A percentile compares a stretch with the other conserved stretches of the same genome.
Conservation (phyloP, 1,139 yeast genomes). For the Magnusiomyces tetraspermus region DNA sequence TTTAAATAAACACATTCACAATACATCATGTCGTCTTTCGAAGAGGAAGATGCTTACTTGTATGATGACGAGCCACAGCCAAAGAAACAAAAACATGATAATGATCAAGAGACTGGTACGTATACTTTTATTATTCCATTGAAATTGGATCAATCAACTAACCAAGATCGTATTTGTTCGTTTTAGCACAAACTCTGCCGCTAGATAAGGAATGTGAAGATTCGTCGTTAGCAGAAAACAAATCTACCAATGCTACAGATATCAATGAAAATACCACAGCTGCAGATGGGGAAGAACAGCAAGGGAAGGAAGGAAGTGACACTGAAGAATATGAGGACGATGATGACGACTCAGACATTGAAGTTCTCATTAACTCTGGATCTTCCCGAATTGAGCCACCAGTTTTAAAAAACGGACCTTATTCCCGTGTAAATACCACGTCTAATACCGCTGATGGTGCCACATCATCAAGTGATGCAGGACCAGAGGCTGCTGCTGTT, state of each 20-base stretch:
- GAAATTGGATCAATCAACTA: background rate
- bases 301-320: conserved; percentile 11
- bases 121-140: background rate
- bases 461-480: background rate
- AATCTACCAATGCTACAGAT: conserved; percentile 13
- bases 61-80: conserved; percentile 4
- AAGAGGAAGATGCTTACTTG: conserved; percentile 7
- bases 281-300: conserved; percentile 14
- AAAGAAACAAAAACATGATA: background rate
- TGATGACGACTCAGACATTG: conserved; percentile 34
- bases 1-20: background rate
- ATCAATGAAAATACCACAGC: conserved; percentile 3
- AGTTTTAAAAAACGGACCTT: conserved; percentile 27
- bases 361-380: conserved; percentile 49
- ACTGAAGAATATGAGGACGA: conserved; percentile 17
- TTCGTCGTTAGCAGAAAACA: conserved; percentile 12
- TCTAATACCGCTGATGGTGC: conserved; percentile 13
- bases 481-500: conserved; percentile 17
- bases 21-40: conserved; percentile 1
- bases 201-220: background rate
- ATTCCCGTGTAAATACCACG: conserved; percentile 16
- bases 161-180: background rate
- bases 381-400: conserved; percentile 32
- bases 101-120: conserved; percentile 3
- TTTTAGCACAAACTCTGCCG: background rate